Base-by-base conservation (phyloP, 352 stramenopile genomes). In the Phytophthora foliorum region DNA sequence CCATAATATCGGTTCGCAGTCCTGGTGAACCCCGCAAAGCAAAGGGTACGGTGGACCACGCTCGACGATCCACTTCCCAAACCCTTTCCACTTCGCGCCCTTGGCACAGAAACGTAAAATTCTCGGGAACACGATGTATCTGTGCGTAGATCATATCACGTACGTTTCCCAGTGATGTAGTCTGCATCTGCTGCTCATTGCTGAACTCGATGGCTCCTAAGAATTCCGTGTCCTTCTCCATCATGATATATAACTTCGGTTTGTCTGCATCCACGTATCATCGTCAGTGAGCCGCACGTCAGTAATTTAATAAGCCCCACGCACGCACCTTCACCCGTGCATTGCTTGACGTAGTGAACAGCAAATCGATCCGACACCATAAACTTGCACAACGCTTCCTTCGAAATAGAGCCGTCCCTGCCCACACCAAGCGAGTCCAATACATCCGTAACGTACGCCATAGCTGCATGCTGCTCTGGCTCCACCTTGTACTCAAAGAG, bases 271-370 rank as follows among this genome's bases (percentile, higher is more conserved):
- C 25, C 54, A 45, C 9, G 5, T 14, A 46, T 16, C 4, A 10
- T 34, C 29, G 22, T 63, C 22, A 67, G 49, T 36, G 53, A 42
- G 14, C 39, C 7, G 14, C 7, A 32, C 52, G 4, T 25, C 16
- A 5, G 19, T 27, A n/a, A 51, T 19, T 7, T 4, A 38, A 42
- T 4, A 38, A 42, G 0, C 29, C 19, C n/a, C 39, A 22, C 10
- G 11, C 19, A 39, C 48, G n/a, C 45, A 70, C 67, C 54, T 88
- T 90, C 75, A 0, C 77, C 83, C 11, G 83, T 88, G 38, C 83
- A 91, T 21, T 86, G 79, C 59, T 89, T 90, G 10, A 74, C 77
- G 54, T 90, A 90, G 57, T 91, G 81, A 58, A 89, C 71, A 4
- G 79, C 83, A 48, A 82, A 82, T 6, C 34, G 58, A 51, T 90